These are phyloP conservation scores for Nicotiana tomentosiformis DNA, from an alignment of 257 asterid genomes.

Conservation along the genomic window DNA sequence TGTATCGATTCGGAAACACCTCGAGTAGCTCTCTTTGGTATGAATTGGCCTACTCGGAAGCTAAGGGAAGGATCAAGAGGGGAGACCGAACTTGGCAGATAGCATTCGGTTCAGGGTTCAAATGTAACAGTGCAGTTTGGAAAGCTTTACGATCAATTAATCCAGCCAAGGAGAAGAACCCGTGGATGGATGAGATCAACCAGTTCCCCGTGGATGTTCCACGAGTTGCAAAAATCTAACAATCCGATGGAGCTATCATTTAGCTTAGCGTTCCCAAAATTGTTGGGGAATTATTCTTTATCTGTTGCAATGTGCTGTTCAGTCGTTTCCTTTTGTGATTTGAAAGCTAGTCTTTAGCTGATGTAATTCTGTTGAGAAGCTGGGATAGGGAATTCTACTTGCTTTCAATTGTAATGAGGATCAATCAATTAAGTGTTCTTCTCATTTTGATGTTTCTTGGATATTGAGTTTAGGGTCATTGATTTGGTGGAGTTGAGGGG, in stretches of 20 bases:
- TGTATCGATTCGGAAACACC: slow-evolving; percentile 27
- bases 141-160: slow-evolving; percentile 25
- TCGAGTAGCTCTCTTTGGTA: slow-evolving; percentile 25
- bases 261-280: background rate
- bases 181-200: slow-evolving; percentile 30
- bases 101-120: slow-evolving; percentile 33
- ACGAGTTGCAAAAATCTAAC: slow-evolving; percentile 12
- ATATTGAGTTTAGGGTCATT: background rate
- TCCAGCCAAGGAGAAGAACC: slow-evolving; percentile 30
- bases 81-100: slow-evolving; percentile 34
- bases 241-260: background rate
- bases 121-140: slow-evolving; percentile 35
- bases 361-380: slow-evolving; percentile 7
- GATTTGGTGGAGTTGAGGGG: background rate
- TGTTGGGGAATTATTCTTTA: background rate
- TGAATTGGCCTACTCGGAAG: slow-evolving; percentile 20
- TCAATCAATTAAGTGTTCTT: background rate
- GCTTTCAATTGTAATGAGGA: background rate
- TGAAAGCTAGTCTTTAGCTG: background rate
- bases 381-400: slow-evolving; percentile 1
- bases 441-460: slow-evolving; percentile 5
- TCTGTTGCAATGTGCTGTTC: background rate
- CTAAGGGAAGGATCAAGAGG: slow-evolving; percentile 28
- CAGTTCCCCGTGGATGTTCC: slow-evolving; percentile 30
- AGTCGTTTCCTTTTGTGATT: slow-evolving; percentile 6